Evolutionary conservation across 2,329 filamentous ascomycete genomes (phyloP).

Genomic region (Endoconidiophora polonica): DNA sequence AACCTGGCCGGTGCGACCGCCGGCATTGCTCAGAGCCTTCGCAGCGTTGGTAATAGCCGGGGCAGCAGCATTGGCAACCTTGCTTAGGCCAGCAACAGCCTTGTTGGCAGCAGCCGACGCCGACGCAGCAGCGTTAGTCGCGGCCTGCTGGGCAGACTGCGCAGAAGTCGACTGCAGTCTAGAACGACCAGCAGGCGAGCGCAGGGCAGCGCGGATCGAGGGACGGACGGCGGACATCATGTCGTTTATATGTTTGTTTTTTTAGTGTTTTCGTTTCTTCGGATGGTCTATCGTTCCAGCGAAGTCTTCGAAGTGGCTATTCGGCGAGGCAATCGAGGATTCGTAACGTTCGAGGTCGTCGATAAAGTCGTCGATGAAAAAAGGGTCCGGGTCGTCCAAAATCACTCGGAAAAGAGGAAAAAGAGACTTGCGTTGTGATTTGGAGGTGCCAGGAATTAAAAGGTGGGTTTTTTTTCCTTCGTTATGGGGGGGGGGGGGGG

Average conservation of each 20-base stretch:
- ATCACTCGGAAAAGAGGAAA: not conserved
- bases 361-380: conserved; percentile 1
- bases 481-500: not conserved
- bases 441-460: not conserved
- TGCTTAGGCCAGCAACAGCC: conserved; percentile 66
- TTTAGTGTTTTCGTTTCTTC: conserved; percentile 4
- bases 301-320: not conserved
- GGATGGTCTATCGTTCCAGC: not conserved
- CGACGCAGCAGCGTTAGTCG: conserved; percentile 13
- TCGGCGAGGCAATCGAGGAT: not conserved
- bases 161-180: conserved; percentile 45
- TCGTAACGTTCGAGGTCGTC: not conserved
- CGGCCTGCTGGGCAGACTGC: conserved; percentile 16
- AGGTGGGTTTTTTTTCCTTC: conserved; percentile 1
- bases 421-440: not conserved
- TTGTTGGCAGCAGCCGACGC: conserved; percentile 24
- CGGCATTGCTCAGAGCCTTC: conserved; percentile 57
- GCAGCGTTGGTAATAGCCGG: conserved; percentile 60
- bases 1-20: conserved; percentile 65
- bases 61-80: conserved; percentile 64
- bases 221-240: conserved; percentile 18
- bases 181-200: conserved; percentile 29
- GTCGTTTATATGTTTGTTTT: conserved; percentile 11
- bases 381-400: conserved; percentile 1
- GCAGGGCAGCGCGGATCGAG: conserved; percentile 24